These are phyloP conservation scores for Phycomyces nitens DNA, from an alignment of 192 early-diverging fungal species.

Conservation along the genomic window DNA sequence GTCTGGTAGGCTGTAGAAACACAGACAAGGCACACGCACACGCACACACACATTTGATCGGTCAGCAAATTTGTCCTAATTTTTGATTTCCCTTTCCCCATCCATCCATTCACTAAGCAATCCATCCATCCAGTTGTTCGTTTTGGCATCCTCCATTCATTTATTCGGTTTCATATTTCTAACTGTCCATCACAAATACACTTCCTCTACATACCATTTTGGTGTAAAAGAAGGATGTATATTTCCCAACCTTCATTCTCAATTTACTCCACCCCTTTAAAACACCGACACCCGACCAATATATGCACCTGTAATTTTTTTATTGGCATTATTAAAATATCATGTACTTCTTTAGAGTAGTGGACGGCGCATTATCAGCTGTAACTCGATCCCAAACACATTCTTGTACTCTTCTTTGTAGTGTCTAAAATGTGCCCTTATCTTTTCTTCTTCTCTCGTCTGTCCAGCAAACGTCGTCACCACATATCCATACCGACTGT, in stretches of 20 bases:
- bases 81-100: background rate
- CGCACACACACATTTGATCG: background rate
- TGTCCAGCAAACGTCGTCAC: background rate
- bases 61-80: background rate
- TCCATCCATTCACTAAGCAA: slow-evolving; percentile 3
- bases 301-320: too few relatives aligned
- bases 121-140: too few relatives aligned
- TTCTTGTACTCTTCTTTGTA: background rate
- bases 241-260: slow-evolving; percentile 50
- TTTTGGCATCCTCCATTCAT: slow-evolving; percentile 17
- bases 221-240: background rate
- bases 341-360: background rate
- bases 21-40: background rate
- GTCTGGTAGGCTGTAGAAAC: slow-evolving; percentile 67
- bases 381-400: background rate
- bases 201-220: background rate
- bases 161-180: background rate
- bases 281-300: background rate
- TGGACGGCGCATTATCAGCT: background rate
- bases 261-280: background rate
- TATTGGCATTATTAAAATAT: too few relatives aligned
- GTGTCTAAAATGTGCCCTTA: background rate
- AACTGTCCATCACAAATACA: background rate
- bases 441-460: background rate
- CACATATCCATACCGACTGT: background rate